Conservation (phyloP, 2,329 filamentous ascomycete species). For the Botrytis aclada region DNA sequence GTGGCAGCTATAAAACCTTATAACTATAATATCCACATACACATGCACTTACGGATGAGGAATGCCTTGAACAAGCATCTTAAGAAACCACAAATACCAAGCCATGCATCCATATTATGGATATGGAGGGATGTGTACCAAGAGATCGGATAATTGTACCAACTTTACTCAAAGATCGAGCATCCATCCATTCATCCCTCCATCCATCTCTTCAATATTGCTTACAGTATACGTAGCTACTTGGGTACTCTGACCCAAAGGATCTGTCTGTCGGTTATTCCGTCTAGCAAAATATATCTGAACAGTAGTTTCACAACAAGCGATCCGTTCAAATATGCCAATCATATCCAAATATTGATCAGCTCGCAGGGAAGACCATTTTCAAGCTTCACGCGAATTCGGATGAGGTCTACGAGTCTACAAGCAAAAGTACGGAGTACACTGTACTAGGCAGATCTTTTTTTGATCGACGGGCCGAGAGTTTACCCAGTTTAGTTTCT, state of each 20-base stretch:
- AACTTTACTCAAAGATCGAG: not conserved
- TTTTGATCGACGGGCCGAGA: constrained; percentile 10
- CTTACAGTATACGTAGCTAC: not conserved
- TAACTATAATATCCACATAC: not conserved
- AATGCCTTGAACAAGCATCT: not conserved
- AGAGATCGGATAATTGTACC: not conserved
- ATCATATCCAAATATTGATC: not conserved
- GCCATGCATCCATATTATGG: not conserved
- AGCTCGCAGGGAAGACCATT: not conserved
- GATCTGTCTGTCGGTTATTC: not conserved
- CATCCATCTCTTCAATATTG: not conserved
- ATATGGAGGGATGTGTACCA: not conserved
- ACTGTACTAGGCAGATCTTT: constrained; percentile 10
- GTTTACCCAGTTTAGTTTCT: not conserved
- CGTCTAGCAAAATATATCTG: not conserved
- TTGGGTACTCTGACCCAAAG: not conserved
- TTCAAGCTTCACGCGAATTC: not conserved
- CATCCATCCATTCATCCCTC: not conserved
- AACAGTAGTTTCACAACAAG: not conserved
- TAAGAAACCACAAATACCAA: not conserved
- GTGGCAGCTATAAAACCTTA: constrained; percentile 8
- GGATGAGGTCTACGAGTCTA: not conserved
- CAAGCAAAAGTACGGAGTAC: not conserved
- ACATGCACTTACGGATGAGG: not conserved
- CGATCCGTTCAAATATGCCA: not conserved